Evolutionary conservation across 2,329 filamentous ascomycete species (phyloP), one percentile per base, ranked within the genome.

Genomic region (Mollisiaceae sp.): DNA sequence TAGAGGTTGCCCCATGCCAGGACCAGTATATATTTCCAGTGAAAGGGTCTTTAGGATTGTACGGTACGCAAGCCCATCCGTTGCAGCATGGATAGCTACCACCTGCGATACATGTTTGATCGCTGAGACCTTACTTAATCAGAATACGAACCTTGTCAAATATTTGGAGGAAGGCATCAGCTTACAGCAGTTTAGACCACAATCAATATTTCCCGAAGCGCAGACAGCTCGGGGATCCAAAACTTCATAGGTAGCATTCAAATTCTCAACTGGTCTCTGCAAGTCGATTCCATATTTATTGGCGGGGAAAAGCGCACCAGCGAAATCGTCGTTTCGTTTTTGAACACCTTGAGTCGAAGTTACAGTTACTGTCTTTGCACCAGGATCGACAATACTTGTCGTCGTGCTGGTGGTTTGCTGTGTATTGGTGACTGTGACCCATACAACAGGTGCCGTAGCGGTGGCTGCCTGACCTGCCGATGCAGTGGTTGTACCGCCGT

Each of bases 181-280:
- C 57, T 24, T 47, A 59, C 57, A 59, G 57, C 57, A 59, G n/a
- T 43, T 43, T 22, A 8, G 2, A 5, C 57, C 57, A 43, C 57
- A 59, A 43, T 45, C 27, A 11, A 43, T 45, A 22, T 59, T 11
- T 22, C 32, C 24, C 18, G 39, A 45, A 18, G 8, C 24, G 39
- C 57, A 59, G 5, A 32, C 36, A 9, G 36, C 57, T 32, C 57
- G 57, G 20, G 27, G 20, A 15, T 59, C 57, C 39, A 59, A 35
- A 39, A 18, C 39, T 14, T 18, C 36, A 27, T 8, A 39, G 45
- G 57, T 59, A 27, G 36, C 39, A 45, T 59, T 59, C 12, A 24
- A n/a, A 20, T 14, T 22, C 20, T 59, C 39, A 20, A 22, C 38
- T 32, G 15, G 6, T 27, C 38, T 24, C 14, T 18, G 8, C 18